phyloP scores from a whole-genome alignment of 345 rosid species.

The Melaleuca quinquenervia region DNA sequence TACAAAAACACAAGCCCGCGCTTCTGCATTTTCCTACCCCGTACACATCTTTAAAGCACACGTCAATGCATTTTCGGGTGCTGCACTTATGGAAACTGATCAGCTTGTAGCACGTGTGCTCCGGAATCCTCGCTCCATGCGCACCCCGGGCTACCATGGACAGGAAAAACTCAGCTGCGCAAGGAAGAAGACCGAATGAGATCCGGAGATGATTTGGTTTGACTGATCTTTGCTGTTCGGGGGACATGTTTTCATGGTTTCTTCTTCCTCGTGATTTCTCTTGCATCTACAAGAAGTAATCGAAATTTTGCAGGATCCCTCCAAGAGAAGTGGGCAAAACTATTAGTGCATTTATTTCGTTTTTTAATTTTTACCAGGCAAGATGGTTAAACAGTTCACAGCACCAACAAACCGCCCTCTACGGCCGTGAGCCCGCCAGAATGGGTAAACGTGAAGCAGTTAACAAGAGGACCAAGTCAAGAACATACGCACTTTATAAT shows the following conservation, averaged over 20 bases:
- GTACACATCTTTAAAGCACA: constrained; percentile 19
- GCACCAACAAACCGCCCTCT: neutral
- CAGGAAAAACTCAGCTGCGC: neutral
- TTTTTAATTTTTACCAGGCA: no score
- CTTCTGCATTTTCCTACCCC: constrained; percentile 34
- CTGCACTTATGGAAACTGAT: constrained; percentile 12
- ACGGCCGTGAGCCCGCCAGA: neutral
- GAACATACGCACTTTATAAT: neutral
- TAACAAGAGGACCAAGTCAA: neutral
- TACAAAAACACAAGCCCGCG: constrained; percentile 17
- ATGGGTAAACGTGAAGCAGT: neutral
- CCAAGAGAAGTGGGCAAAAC: no score
- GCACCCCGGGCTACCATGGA: neutral
- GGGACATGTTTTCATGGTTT: neutral
- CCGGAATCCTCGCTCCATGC: constrained; percentile 27
- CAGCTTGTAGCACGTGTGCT: constrained; percentile 35
- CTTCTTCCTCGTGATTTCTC: neutral
- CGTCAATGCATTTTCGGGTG: constrained; percentile 11
- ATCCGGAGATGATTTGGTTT: neutral
- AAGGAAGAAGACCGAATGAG: neutral
- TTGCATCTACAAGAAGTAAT: neutral
- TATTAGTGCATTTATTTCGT: no score
- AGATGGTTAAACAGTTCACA: neutral
- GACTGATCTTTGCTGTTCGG: neutral
- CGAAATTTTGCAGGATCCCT: neutral